Evolutionary conservation across 2,329 filamentous ascomycete genomes (phyloP).

Genomic region (Cytospora piceae): DNA sequence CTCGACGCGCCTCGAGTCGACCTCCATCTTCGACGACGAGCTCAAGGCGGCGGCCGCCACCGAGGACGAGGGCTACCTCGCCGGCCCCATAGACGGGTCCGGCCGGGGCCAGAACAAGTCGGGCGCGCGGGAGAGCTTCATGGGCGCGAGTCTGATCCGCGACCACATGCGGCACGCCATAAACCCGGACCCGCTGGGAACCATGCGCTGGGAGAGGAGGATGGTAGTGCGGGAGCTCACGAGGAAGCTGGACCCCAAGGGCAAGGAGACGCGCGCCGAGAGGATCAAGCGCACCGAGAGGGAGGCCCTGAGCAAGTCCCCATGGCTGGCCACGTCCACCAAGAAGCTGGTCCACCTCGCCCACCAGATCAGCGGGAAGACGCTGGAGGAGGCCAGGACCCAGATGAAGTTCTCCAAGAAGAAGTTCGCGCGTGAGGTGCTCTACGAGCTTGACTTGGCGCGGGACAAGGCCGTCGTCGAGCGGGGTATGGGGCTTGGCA

Average conservation of each 20-base stretch:
- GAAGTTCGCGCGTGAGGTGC: slow-evolving; percentile 81
- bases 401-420: slow-evolving; percentile 98
- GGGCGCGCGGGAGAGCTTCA: slow-evolving; percentile 32
- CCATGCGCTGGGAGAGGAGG: slow-evolving; percentile 78
- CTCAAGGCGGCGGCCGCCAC: slow-evolving; percentile 44
- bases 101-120: slow-evolving; percentile 45
- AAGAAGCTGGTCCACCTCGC: slow-evolving; percentile 92
- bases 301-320: slow-evolving; percentile 61
- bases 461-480: slow-evolving; percentile 78
- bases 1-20: slow-evolving; percentile 48
- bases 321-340: slow-evolving; percentile 77
- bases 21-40: slow-evolving; percentile 68
- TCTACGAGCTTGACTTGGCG: slow-evolving; percentile 78
- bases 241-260: slow-evolving; percentile 65
- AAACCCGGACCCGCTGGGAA: slow-evolving; percentile 74
- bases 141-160: slow-evolving; percentile 44
- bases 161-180: slow-evolving; percentile 64
- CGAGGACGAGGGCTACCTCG: not conserved
- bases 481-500: slow-evolving; percentile 80
- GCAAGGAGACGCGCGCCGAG: slow-evolving; percentile 59
- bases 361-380: slow-evolving; percentile 88
- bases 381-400: slow-evolving; percentile 87
- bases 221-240: slow-evolving; percentile 79
- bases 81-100: slow-evolving; percentile 27
- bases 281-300: slow-evolving; percentile 68